Conservation (phyloP, 352 stramenopile genomes). For the Globisporangium camurandrum region DNA sequence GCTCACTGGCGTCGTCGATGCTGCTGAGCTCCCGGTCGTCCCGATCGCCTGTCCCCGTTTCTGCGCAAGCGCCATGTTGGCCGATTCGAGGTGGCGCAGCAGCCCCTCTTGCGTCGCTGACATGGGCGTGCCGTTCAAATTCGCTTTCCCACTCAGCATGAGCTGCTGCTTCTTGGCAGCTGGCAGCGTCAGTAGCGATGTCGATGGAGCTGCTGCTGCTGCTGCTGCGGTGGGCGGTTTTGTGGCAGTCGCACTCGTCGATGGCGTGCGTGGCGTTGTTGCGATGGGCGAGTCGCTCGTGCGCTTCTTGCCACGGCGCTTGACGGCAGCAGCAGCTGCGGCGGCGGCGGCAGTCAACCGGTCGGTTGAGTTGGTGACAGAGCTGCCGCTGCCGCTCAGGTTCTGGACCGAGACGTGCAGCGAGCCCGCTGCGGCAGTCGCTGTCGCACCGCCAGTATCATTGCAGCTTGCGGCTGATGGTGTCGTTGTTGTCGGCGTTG, state of each 20-base stretch:
- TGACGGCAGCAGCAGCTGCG: constrained; percentile 16
- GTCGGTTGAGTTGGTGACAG: constrained; percentile 7
- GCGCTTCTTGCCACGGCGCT: constrained; percentile 50
- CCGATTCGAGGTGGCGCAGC: constrained; percentile 62
- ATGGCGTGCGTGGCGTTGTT: constrained; percentile 1
- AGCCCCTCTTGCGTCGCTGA: constrained; percentile 53
- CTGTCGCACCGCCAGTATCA: constrained; percentile 7
- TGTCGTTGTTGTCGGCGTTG: neutral
- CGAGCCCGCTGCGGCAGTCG: constrained; percentile 8
- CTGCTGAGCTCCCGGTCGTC: neutral
- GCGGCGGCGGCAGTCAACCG: constrained; percentile 4
- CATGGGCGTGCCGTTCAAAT: constrained; percentile 22
- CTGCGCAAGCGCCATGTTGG: constrained; percentile 59
- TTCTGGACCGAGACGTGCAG: constrained; percentile 14
- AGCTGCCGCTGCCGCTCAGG: neutral
- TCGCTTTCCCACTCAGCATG: constrained; percentile 14
- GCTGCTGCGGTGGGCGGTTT: neutral
- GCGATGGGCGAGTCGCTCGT: constrained; percentile 25
- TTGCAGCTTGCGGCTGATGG: neutral
- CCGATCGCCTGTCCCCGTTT: constrained; percentile 30
- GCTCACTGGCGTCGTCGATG: constrained; percentile 3
- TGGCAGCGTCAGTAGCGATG: too few relatives aligned
- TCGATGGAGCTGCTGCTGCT: constrained; percentile 1
- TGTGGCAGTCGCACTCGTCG: constrained; percentile 6
- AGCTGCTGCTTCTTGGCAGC: constrained; percentile 23